These are phyloP conservation scores for Colletotrichum agaves DNA, from an alignment of 2,329 filamentous ascomycete genomes.

Conservation along the genomic window DNA sequence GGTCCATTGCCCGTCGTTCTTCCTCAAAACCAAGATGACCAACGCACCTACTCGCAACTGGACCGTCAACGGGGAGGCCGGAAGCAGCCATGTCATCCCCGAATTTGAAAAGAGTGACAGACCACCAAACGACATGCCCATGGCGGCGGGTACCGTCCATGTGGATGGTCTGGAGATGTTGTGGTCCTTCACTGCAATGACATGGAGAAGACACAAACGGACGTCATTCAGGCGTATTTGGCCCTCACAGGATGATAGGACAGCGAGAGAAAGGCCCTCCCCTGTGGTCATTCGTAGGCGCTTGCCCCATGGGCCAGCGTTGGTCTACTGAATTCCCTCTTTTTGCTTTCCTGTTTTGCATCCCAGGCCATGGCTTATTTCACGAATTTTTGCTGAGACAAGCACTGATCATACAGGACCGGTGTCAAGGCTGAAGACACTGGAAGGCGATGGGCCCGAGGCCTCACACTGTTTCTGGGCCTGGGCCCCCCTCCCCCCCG, in stretches of 20 bases:
- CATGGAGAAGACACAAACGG: conserved; percentile 14
- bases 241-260: neutral
- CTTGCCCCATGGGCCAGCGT: neutral
- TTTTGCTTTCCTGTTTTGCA: neutral
- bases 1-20: neutral
- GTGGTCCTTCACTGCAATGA: neutral
- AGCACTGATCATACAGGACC: conserved; percentile 15
- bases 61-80: neutral
- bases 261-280: neutral
- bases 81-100: conserved; percentile 3
- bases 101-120: conserved; percentile 5
- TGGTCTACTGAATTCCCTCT: neutral
- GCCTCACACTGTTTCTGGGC: conserved; percentile 7
- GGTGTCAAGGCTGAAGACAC: neutral
- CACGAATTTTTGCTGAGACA: conserved; percentile 17
- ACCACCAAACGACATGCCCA: conserved; percentile 8
- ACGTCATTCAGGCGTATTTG: conserved; percentile 18
- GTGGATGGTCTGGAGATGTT: conserved; percentile 35
- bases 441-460: conserved; percentile 14
- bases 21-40: neutral
- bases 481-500: conserved; percentile 8
- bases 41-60: neutral
- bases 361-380: conserved; percentile 1
- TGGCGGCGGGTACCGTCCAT: conserved; percentile 13
- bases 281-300: neutral